Evolutionary conservation across 352 stramenopile genomes (phyloP).

Genomic region (Globisporangium splendens): DNA sequence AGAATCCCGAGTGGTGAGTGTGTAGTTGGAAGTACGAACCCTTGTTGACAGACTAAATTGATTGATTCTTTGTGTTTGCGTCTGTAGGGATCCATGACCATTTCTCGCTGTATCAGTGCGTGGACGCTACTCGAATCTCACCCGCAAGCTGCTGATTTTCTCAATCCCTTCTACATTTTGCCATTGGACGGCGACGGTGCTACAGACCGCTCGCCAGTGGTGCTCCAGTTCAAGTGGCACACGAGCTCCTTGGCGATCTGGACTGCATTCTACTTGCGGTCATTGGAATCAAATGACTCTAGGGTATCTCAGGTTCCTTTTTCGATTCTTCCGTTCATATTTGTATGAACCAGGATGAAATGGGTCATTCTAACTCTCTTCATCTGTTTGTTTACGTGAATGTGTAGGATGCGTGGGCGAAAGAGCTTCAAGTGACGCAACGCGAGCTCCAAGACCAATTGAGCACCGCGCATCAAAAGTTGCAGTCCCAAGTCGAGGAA

Average conservation of each 20-base stretch:
- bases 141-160: slow-evolving; percentile 41
- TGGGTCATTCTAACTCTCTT: not conserved
- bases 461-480: slow-evolving; percentile 53
- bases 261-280: slow-evolving; percentile 81
- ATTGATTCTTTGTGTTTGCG: slow-evolving; percentile 1
- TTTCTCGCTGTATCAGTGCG: slow-evolving; percentile 53
- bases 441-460: slow-evolving; percentile 73
- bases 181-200: slow-evolving; percentile 30
- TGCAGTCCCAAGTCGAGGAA: slow-evolving; percentile 65
- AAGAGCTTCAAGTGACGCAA: slow-evolving; percentile 77
- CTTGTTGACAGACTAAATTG: not conserved
- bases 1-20: slow-evolving; percentile 71
- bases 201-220: slow-evolving; percentile 51
- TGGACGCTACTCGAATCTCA: slow-evolving; percentile 60
- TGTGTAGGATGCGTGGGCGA: slow-evolving; percentile 74
- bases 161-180: slow-evolving; percentile 79
- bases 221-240: slow-evolving; percentile 87
- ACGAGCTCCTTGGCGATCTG: slow-evolving; percentile 79
- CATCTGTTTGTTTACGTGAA: slow-evolving; percentile 3
- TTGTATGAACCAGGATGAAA: not conserved
- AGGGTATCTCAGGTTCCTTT: slow-evolving; percentile 66
- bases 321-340: slow-evolving; percentile 10
- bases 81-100: slow-evolving; percentile 52
- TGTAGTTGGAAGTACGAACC: not conserved
- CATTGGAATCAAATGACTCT: slow-evolving; percentile 78